A percentile compares a stretch with the other conserved stretches of the same genome.
phyloP scores from a whole-genome alignment of 805 yeast species.

The Kuraishia cidri region DNA sequence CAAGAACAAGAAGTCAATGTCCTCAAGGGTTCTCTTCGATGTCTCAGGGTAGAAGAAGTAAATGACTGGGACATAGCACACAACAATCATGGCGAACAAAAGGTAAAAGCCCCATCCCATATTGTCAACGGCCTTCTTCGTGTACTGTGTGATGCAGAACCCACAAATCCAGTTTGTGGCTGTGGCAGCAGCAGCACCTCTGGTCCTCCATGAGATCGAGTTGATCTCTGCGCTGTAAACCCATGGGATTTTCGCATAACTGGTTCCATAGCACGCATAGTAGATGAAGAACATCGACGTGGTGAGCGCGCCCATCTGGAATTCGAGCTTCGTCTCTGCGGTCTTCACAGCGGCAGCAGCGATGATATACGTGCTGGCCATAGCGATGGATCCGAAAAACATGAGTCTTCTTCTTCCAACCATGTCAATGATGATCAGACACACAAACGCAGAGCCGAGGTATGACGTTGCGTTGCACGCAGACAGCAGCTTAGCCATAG shows the following conservation, averaged over 20 bases:
- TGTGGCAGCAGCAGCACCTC: conserved; percentile 53
- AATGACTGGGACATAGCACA: conserved; percentile 50
- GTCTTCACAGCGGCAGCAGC: conserved; percentile 35
- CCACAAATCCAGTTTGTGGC: conserved; percentile 65
- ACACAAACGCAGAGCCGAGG: conserved; percentile 3
- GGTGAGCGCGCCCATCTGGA: conserved; percentile 13
- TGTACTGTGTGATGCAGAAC: conserved; percentile 61
- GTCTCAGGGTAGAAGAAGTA: conserved; percentile 72
- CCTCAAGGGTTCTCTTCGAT: conserved; percentile 67
- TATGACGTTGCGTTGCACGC: conserved; percentile 4
- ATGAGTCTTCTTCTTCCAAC: conserved; percentile 23
- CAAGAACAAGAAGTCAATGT: conserved; percentile 54
- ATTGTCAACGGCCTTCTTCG: conserved; percentile 44
- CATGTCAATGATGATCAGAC: conserved; percentile 5
- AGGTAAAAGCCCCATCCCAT: conserved; percentile 60
- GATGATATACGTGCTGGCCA: conserved; percentile 37
- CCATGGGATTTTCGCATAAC: conserved; percentile 31
- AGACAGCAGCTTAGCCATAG: conserved; percentile 3
- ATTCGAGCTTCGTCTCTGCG: conserved; percentile 10
- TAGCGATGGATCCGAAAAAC: conserved; percentile 17
- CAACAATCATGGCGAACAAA: conserved; percentile 60
- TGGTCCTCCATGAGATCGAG: conserved; percentile 59
- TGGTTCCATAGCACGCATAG: conserved; percentile 44
- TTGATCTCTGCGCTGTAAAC: conserved; percentile 62
- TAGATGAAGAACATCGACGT: conserved; percentile 49